Base-by-base conservation (phyloP, 176 grass and related monocot genomes). In the Lolium perenne region DNA sequence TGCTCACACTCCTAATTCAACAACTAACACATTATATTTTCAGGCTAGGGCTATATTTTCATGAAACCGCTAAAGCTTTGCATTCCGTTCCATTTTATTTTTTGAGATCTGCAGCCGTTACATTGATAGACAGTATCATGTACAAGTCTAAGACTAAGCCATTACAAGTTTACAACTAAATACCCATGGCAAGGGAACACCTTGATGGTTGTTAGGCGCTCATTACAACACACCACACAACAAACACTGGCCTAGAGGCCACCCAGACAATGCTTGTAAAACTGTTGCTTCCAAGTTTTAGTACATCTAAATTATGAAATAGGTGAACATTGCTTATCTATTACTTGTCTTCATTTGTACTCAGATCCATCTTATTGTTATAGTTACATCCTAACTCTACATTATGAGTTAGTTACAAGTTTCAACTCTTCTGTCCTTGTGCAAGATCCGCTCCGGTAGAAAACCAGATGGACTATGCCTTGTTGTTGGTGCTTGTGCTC, bases 381-480 rank as follows among this genome's bases (percentile, higher is more conserved):
- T 18, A 61, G 14, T 5, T 3, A 50, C 45, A 59, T 89, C 40
- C 57, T 50, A 18, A 81, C 86, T 80, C 18, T 47, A 41, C 54
- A 83, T 4, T 41, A 86, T 38, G 80, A 64, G 64, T n/a, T 82
- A 61, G 25, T 80, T 86, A 59, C 4, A 40, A 87, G 38, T 76
- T 86, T 69, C 4, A 29, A 87, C 77, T 77, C 43, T 87, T 94
- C 68, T 86, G 2, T 88, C 12, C 56, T 74, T 87, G 72, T 86
- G 83, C 62, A 78, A 93, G 96, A 88, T 98, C 79, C 88, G 94
- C 20, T 73, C 86, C 23, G 86, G 86, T 60, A 95, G 88, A 91
- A 98, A 94, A 69, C 96, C 96, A 21, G 96, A 98, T 92, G 96
- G 96, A 66, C 82, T 98, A 56, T 98, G 96, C 71, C 96, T 98